Evolutionary conservation across 1,284 basidiomycete genomes (phyloP), one percentile per base, ranked within the genome.

Genomic region (Ustilago shanxiensis): DNA sequence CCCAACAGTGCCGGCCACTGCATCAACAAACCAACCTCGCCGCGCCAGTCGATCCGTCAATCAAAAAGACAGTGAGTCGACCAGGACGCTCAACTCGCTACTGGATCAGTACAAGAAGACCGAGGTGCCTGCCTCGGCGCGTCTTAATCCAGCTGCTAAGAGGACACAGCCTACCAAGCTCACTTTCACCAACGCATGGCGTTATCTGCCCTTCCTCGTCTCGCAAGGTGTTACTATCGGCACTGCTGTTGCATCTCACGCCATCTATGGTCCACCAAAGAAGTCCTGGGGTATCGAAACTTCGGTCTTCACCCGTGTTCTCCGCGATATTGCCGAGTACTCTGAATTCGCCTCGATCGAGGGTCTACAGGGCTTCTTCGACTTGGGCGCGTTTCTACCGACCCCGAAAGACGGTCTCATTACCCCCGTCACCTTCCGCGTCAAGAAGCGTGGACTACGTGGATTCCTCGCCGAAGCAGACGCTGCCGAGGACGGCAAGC

Each of bases 401-500:
- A 89, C 95, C 0, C 95, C 97, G 2, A 93, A 93, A 10, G 95
- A 98, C 86, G 95, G 95, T 3, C 89, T 98, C 53, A 93, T 98
- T 53, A 98, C 96, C 1, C 95, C 96, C 6, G 93, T 99, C 56
- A 95, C 94, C 0, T 99, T 98, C 86, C 89, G 89, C 47, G 95
- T 98, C 53, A 91, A 90, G 70, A 90, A 88, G 77, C 91, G 93
- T 11, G 87, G 89, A 4, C 88, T 97, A 41, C 90, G 91, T 29
- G 94, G 94, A 3, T 91, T 96, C 56, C 89, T 97, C 24, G 88
- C 91, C 9, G 89, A 92, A 14, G 90, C 90, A 64, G 93, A 98
- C 83, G 89, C 89, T n/a, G 82, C 88, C 10, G 93, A 93, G 87
- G 89, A 88, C 57, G 94, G 91, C 58, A 88, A 86, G 18, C 90